phyloP scores from a whole-genome alignment of 2,329 filamentous ascomycete genomes.

The Grosmannia serpens region DNA sequence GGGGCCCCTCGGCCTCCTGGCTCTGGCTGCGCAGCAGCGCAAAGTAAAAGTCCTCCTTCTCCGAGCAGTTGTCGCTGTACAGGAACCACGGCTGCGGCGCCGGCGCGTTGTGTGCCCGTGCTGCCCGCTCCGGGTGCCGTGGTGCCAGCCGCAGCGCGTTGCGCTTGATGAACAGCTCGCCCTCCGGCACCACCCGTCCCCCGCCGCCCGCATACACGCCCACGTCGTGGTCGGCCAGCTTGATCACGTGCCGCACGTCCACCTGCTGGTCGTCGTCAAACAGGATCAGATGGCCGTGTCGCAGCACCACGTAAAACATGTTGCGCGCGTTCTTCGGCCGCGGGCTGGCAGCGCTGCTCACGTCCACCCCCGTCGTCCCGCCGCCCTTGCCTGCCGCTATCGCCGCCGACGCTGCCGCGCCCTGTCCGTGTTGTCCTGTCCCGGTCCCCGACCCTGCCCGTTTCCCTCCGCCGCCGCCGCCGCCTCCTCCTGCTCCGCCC shows the following conservation, averaged over 20 bases:
- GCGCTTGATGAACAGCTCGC: conserved; percentile 89
- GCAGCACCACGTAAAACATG: conserved; percentile 83
- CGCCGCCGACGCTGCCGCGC: no score
- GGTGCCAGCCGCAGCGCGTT: conserved; percentile 78
- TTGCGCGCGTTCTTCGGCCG: conserved; percentile 61
- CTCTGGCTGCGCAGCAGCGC: conserved; percentile 70
- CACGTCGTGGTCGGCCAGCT: conserved; percentile 75
- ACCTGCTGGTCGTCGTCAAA: conserved; percentile 93
- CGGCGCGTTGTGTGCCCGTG: conserved; percentile 42
- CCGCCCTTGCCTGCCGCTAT: background rate
- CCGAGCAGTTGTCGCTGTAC: conserved; percentile 89
- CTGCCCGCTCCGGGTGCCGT: conserved; percentile 35
- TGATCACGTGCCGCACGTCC: conserved; percentile 93
- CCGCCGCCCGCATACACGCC: conserved; percentile 56
- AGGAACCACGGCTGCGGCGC: conserved; percentile 78
- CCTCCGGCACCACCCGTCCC: conserved; percentile 69
- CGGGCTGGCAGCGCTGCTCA: conserved; percentile 35
- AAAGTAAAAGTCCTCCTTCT: conserved; percentile 98
- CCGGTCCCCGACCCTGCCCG: conserved; percentile 13
- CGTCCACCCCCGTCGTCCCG: conserved; percentile 29
- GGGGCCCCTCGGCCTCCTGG: background rate
- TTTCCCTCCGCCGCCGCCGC: background rate
- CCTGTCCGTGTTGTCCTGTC: background rate
- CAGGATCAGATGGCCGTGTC: conserved; percentile 94
- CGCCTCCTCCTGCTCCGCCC: conserved; percentile 12